Evolutionary conservation across 176 grass and related monocot species (phyloP).

Genomic region (Otatea glauca): DNA sequence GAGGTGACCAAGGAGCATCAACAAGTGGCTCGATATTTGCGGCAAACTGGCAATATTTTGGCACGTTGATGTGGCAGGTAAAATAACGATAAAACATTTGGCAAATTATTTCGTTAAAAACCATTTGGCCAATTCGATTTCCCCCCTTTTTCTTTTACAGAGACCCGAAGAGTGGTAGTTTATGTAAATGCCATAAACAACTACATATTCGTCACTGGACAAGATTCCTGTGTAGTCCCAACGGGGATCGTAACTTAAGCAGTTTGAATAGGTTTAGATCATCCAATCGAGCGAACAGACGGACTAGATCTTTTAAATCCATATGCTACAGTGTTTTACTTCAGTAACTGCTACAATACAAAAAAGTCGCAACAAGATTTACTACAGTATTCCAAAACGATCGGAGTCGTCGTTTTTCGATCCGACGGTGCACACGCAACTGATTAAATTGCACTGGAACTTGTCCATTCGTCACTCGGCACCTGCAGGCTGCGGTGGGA

Average conservation of each 20-base stretch:
- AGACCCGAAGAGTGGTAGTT: not conserved
- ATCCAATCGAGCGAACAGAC: too few species aligned
- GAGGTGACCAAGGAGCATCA: conserved; percentile 15
- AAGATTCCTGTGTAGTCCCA: not conserved
- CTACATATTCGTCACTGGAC: not conserved
- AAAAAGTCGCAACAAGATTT: too few species aligned
- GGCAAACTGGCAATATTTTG: not conserved
- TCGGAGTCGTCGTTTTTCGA: too few species aligned
- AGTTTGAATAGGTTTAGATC: too few species aligned
- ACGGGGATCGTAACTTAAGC: too few species aligned
- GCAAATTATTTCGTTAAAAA: not conserved
- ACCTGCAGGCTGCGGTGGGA: not conserved
- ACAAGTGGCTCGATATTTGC: not conserved
- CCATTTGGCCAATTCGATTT: not conserved
- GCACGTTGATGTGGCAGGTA: not conserved
- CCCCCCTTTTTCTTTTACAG: not conserved
- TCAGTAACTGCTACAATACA: too few species aligned
- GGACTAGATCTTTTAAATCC: too few species aligned
- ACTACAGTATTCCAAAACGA: too few species aligned
- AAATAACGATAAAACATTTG: not conserved
- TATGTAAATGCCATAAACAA: not conserved
- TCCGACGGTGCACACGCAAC: too few species aligned
- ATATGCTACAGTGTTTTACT: too few species aligned
- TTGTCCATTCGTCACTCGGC: not conserved
- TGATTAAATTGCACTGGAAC: too few species aligned